Base-by-base conservation (phyloP, 148 eudicot genomes). In the Persicaria tinctoria region DNA sequence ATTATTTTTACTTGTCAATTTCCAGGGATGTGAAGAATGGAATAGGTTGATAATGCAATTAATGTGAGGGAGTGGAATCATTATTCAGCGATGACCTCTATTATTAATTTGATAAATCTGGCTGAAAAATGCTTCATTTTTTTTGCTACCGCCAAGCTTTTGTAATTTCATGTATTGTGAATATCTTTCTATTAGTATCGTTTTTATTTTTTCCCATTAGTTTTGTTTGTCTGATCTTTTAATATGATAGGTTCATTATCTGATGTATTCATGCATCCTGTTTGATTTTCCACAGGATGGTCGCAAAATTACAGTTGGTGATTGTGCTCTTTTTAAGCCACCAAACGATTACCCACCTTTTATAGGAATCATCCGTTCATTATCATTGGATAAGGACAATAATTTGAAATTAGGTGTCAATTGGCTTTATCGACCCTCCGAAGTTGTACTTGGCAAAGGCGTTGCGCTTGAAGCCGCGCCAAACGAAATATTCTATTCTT, bases 401-500 rank as follows among this genome's bases (percentile, higher is more conserved):
- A 82, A 72, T 68, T 68, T 90, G 74, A 80, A 54, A 50, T 78
- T 94, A 51, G 75, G 83, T 76, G 97, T 91, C 46, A 91, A 85
- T 78, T 89, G 96, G 96, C 93, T 92, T 54, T 90, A 92, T 83
- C 86, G 97, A 27, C 90, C 96, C 51, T 85, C 89, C 76, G 97
- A 95, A 60, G 78, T 89, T 70, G 84, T 84, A 81, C 93, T 90
- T 74, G 77, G 79, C 38, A 89, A 90, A 83, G 93, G 93, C 76
- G 76, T 75, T 76, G 76, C 76, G 53, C 76, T 87, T 62, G 92
- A 90, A 79, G 87, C 93, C 62, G 89, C 92, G 59, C 97, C 93
- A n/a, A 96, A 96, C 92, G 97, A 92, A 77, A 86, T 89, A 41
- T 92, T 92, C 69, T 96, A 92, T 80, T 96, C 97, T 8, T 95